Percentiles rank a stretch among this genome's conserved stretches.
These are phyloP conservation scores for Vaccinium myrtillus DNA, from an alignment of 148 eudicot genomes.

Conservation along the genomic window DNA sequence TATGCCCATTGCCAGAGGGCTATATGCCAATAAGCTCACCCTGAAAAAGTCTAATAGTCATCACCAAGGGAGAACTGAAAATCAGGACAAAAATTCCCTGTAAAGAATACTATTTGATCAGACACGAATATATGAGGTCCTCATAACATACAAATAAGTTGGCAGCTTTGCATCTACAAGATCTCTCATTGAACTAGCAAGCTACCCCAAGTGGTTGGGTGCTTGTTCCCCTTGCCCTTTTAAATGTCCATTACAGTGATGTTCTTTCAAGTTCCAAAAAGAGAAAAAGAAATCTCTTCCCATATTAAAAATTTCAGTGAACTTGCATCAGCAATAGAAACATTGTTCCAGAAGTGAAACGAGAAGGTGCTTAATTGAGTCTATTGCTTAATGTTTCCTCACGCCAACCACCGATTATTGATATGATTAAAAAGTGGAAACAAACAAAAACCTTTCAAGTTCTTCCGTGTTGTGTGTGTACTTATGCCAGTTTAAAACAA, in stretches of 20 bases:
- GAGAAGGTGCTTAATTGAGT: not conserved
- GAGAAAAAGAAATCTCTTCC: not conserved
- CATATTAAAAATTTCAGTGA: not conserved
- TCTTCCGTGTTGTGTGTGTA: not conserved
- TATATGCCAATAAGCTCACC: conserved; percentile 76
- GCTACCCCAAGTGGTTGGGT: not conserved
- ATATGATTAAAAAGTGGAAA: not conserved
- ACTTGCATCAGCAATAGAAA: not conserved
- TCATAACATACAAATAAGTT: not conserved
- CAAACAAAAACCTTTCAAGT: not conserved
- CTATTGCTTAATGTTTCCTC: not conserved
- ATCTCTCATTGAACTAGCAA: not conserved
- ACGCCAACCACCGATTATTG: not conserved
- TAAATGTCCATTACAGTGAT: not conserved
- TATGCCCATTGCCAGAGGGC: conserved; percentile 96
- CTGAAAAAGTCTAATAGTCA: conserved; percentile 29
- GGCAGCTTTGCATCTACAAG: not conserved
- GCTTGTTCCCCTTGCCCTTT: not conserved
- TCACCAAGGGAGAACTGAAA: not conserved
- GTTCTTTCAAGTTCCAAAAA: not conserved
- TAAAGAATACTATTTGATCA: not conserved
- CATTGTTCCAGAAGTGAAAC: not conserved
- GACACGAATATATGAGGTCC: not conserved
- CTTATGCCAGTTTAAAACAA: not conserved
- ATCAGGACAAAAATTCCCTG: not conserved